Evolutionary conservation across 2,329 filamentous ascomycete species (phyloP), one percentile per base, ranked within the genome.

Genomic region (Fusarium tricinctum): DNA sequence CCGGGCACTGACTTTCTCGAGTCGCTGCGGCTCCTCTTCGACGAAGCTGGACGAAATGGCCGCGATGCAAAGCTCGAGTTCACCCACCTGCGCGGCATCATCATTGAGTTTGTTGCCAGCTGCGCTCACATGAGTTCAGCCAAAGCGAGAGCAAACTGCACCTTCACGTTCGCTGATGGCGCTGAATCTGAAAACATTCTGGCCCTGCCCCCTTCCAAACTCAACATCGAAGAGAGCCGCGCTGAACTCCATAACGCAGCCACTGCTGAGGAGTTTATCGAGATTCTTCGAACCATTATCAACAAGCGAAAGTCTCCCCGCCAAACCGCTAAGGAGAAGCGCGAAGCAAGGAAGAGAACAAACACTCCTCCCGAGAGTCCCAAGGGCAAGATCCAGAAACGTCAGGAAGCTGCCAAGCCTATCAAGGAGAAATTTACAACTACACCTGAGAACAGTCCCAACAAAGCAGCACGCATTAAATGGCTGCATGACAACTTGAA

Each of bases 111-210:
- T 14, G 28, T 75, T 26, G 9, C 44, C 3, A 48, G 17, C 8
- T 58, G 66, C 53, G n/a, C n/a, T n/a, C 35, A 19, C 12, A 68
- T 62, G 59, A 60, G 58, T 20, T 30, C 50, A 6, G 65, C 69
- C 38, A 62, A 47, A 40, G 61, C 63, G 26, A 62, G 63, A 43
- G 60, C 56, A 35, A 62, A 44, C 47, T 56, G 71, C 30, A 44
- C 35, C 2, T 38, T 74, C 8, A 58, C 46, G 33, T 65, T 75
- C 46, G 73, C 61, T 22, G 68, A 75, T 40, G 73, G 68, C 17
- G 61, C 8, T n/a, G 42, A 56, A 19, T 62, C 61, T 14, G 30
- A 54, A 22, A 69, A 56, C 2, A 15, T 46, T 8, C 5, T 74
- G 5, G 54, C 55, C 6, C 54, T 70, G 3, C 62, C 67, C 1